Base-by-base conservation (phyloP, 169 alveolate species). In the Plasmodium relictum region DNA sequence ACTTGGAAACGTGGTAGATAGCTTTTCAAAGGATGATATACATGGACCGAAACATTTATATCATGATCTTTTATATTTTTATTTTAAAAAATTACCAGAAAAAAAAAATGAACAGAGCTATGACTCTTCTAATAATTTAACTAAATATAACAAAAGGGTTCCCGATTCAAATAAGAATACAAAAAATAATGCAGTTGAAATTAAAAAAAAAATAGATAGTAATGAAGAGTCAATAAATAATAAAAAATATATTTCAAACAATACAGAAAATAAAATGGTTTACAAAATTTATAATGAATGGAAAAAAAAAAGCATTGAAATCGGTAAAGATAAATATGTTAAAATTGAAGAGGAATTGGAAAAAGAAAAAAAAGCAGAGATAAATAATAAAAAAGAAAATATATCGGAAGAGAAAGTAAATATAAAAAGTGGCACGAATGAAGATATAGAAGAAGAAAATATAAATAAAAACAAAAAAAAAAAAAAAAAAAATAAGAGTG, bases 1-100 rank as follows among this genome's bases (percentile, higher is more conserved):
- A 41, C 74, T 96, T 22, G 98, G 98, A 0, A 96, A 96, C 61
- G 96, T 91, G 18, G 56, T 93, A 6, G 98, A 96, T 45, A 95
- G 95, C 16, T 89, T 90, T 61, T 74, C 93, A 8, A 94, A 93
- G 69, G 95, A 93, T 39, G 91, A 78, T 68, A 86, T 73, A 14
- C 91, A 78, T 78, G 92, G 90, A 1, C 90, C 89, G 2, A 62
- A 91, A 73, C 71, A 72, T 78, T 48, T 70, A 73, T 88, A 93
- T 24, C 92, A 86, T 65, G 72, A 88, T 74, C 68, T 92, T 26
- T 62, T 88, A 68, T 90, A 70, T 74, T 48, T 31, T 42, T 65
- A 92, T 86, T 69, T 58, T 88, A 66, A 88, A 69, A 61, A 69
- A 74, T 59, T 62, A 74, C 70, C 87, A 26, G 89, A 88, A 16